Evolutionary conservation across 1,284 basidiomycete genomes (phyloP), one percentile per base, ranked within the genome.

Genomic region (Fomitopsis schrenkii): DNA sequence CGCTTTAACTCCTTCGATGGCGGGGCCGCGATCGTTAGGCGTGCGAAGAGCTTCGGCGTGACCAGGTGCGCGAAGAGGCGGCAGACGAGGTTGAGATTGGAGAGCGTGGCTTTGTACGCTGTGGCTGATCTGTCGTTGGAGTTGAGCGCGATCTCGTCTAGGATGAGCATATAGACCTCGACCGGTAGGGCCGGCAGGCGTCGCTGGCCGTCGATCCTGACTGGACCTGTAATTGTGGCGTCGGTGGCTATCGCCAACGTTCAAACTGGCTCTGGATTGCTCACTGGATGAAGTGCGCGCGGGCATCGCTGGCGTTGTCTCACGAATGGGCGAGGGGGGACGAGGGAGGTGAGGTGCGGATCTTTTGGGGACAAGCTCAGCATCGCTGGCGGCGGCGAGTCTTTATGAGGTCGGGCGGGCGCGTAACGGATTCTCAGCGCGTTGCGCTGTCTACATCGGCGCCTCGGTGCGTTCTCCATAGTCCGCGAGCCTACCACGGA

Each of bases 61-160:
- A 54, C 68, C 0, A 73, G 36, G 19, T 72, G 70, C 57, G 72
- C 74, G 60, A 83, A 82, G 65, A 79, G 75, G 33, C 74, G 74
- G 64, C 81, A 83, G 35, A 79, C 78, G 45, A 70, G 69, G 5
- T 77, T 74, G 33, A 82, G 70, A 10, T 65, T 72, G 33, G 65
- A 62, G 12, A 80, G 66, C 2, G 57, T 61, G 9, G 22, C 56
- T 46, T 65, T 64, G 53, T 66, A 58, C 22, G 67, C 64, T 9
- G 22, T 22, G 30, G 48, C 15, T 19, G 59, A 50, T 41, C 48
- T 19, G n/a, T 55, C 33, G 15, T 48, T 45, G 15, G 19, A 52
- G n/a, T 59, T 56, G 36, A 53, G n/a, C 26, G 22, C 35, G n/a
- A 64, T 28, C 30, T 62, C 46, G 41, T 64, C 63, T 12, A 64